A percentile compares a stretch with the other conserved stretches of the same genome.
Evolutionary conservation across 2,329 filamentous ascomycete genomes (phyloP).

Genomic region (Rasamsonia emersonii): DNA sequence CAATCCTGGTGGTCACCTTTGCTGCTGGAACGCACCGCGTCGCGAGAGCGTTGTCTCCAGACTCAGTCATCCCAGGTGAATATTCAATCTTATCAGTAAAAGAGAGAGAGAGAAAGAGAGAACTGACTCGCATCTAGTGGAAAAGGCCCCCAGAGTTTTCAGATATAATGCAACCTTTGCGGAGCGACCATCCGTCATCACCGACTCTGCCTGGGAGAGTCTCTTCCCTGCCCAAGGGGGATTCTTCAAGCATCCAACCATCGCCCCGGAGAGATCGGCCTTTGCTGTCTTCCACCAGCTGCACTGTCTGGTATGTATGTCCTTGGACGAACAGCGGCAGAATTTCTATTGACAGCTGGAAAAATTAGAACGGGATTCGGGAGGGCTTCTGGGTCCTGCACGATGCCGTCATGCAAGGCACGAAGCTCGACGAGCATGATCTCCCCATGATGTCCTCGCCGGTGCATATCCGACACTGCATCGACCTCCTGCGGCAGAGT

Average conservation of each 20-base stretch:
- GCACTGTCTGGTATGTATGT: slow-evolving; percentile 2
- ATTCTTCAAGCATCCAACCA: slow-evolving; percentile 3
- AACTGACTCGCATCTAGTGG: no score
- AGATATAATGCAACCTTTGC: slow-evolving; percentile 3
- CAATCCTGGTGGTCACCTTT: no score
- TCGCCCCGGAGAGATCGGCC: slow-evolving; percentile 1
- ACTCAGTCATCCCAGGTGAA: no score
- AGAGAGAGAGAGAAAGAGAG: no score
- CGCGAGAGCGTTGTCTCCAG: no score
- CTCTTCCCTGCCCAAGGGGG: not conserved
- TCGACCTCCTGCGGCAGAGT: slow-evolving; percentile 1
- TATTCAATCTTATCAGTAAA: no score
- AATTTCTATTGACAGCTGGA: no score
- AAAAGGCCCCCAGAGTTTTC: not conserved
- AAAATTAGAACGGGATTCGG: slow-evolving; percentile 1
- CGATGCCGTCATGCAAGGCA: not conserved
- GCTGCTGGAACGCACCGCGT: no score
- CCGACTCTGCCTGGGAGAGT: not conserved
- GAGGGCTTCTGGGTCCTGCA: not conserved
- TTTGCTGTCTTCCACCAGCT: slow-evolving; percentile 1
- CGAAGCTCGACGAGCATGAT: not conserved
- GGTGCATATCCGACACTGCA: not conserved
- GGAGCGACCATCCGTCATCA: not conserved
- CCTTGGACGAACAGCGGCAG: not conserved
- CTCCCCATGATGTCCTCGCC: slow-evolving; percentile 1